Percentiles rank a stretch among this genome's conserved stretches.
These are phyloP conservation scores for Ophiostoma ips DNA, from an alignment of 2,329 filamentous ascomycete species.

Conservation along the genomic window DNA sequence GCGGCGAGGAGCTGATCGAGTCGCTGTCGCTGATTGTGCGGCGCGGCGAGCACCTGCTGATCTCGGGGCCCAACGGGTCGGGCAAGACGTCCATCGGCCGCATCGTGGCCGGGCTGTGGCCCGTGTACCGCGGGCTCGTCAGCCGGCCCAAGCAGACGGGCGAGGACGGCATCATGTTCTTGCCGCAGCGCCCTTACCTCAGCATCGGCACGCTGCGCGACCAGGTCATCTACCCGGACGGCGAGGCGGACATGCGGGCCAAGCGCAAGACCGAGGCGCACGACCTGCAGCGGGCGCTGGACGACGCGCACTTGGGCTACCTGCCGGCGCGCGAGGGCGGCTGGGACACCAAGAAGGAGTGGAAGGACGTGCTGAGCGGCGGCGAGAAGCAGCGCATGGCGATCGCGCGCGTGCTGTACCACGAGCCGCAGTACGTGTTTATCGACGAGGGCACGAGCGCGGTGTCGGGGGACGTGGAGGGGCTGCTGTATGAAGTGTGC, in stretches of 20 bases:
- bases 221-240: conserved; percentile 95
- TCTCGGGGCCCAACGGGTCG: conserved; percentile 88
- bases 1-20: conserved; percentile 83
- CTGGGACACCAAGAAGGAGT: conserved; percentile 93
- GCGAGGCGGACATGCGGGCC: conserved; percentile 83
- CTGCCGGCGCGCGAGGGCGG: conserved; percentile 84
- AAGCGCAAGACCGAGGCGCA: conserved; percentile 57
- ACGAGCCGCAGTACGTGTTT: conserved; percentile 88
- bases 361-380: conserved; percentile 95
- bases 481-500: conserved; percentile 78
- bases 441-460: conserved; percentile 93
- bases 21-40: conserved; percentile 80
- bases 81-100: conserved; percentile 84
- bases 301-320: conserved; percentile 77
- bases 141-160: conserved; percentile 70
- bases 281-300: conserved; percentile 64
- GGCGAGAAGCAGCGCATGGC: conserved; percentile 95
- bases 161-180: conserved; percentile 93
- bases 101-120: conserved; percentile 86
- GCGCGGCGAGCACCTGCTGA: conserved; percentile 81
- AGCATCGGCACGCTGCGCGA: conserved; percentile 86
- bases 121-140: conserved; percentile 83
- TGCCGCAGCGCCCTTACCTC: conserved; percentile 86
- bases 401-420: conserved; percentile 80
- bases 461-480: conserved; percentile 88